phyloP scores from a whole-genome alignment of 495 filamentous ascomycete genomes.

The Penicillium crystallinum region DNA sequence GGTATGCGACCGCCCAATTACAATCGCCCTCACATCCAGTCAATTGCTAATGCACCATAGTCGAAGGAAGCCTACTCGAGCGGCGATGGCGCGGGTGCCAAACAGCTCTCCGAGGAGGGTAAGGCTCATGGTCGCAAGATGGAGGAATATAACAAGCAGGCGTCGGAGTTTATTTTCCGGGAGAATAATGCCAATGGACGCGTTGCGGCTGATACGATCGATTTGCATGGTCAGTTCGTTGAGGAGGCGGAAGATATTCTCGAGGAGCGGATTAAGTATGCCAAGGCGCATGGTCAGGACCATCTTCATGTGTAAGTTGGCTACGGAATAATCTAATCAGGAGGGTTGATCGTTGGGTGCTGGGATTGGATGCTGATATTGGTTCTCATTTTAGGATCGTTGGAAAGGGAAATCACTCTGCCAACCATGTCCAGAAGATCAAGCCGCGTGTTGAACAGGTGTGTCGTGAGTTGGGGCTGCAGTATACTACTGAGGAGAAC shows the following conservation, averaged over 20 bases:
- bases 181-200: constrained; percentile 77
- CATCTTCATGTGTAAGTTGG: constrained; percentile 68
- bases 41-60: constrained; percentile 31
- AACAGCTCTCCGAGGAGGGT: constrained; percentile 75
- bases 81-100: constrained; percentile 74
- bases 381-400: constrained; percentile 58
- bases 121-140: constrained; percentile 75
- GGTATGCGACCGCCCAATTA: constrained; percentile 36
- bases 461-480: constrained; percentile 73
- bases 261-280: constrained; percentile 72
- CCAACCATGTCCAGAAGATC: constrained; percentile 76
- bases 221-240: constrained; percentile 89
- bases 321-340: too few relatives aligned
- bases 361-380: neutral
- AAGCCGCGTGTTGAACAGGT: constrained; percentile 86
- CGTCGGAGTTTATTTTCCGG: constrained; percentile 88
- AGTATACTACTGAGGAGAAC: constrained; percentile 81
- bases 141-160: constrained; percentile 80
- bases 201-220: constrained; percentile 76
- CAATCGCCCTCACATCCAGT: neutral
- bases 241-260: constrained; percentile 90
- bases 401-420: constrained; percentile 87
- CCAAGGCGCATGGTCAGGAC: constrained; percentile 61
- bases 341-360: too few relatives aligned
- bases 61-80: constrained; percentile 72